Evolutionary conservation across 495 filamentous ascomycete species (phyloP), one percentile per base, ranked within the genome.

Genomic region (Pseudoneurospora amorphoporcata): DNA sequence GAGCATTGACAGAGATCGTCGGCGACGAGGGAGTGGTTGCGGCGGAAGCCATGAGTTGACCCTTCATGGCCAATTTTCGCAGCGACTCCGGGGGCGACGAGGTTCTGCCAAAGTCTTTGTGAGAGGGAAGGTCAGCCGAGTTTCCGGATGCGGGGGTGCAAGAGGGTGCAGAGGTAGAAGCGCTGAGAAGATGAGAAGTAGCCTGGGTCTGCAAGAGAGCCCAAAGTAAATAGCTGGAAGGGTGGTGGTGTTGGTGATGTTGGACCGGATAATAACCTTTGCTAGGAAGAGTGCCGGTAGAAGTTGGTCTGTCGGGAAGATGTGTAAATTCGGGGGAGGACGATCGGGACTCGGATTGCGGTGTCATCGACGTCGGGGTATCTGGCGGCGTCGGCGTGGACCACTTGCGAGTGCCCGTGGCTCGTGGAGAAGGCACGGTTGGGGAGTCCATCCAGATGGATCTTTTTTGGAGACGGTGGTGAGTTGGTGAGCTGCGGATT

Each of bases 11-110:
- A 43, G 72, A 68, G 7, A 76, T 78, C 1, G 78, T 70, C 38
- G 81, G 77, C 70, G 78, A 79, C 40, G 82, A 79, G 23, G 79
- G 75, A 16, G 76, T 75, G 45, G 80, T 76, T 53, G 77, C 35
- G 14, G 77, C 71, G 6, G 78, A 72, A 35, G 78, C 78, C 69
- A 78, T 73, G 29, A 81, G 76, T 69, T 80, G 82, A 78, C 83
- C 82, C 76, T 75, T 85, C 84, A 87, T 87, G 74, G 83, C 84
- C 77, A 82, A 77, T 80, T 83, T 85, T 68, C 85, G 84, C 75
- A 87, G 81, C 42, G 81, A 81, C 39, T 74, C 75, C 23, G 79
- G 82, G 71, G 75, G 39, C 61, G 32, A 72, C 71, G 58, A 69
- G 39, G 29, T 79, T 38, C 80, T 78, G 39, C 74, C 76, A 40